These are phyloP conservation scores for Cordyceps tenuipes DNA, from an alignment of 2,329 filamentous ascomycete species.

Conservation along the genomic window DNA sequence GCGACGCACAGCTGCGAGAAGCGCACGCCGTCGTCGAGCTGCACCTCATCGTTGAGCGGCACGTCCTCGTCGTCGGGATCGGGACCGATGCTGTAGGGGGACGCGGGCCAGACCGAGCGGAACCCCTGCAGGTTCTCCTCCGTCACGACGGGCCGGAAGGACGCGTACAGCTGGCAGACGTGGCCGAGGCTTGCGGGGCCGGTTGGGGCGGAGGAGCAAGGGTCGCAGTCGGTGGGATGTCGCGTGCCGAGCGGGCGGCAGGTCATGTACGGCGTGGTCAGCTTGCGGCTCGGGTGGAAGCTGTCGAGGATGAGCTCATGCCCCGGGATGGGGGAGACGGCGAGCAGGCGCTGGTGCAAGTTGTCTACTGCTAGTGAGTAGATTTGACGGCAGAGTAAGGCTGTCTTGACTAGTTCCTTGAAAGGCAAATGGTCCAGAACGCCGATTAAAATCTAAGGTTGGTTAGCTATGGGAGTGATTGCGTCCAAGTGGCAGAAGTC, in stretches of 20 bases:
- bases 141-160: constrained; percentile 57
- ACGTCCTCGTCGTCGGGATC: constrained; percentile 10
- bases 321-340: constrained; percentile 46
- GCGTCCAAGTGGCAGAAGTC: background rate
- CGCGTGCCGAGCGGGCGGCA: constrained; percentile 56
- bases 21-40: constrained; percentile 59
- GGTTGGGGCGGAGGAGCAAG: background rate
- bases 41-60: constrained; percentile 21
- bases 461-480: background rate
- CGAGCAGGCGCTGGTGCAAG: background rate
- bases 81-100: background rate
- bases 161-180: constrained; percentile 57
- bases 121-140: constrained; percentile 39
- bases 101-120: constrained; percentile 11
- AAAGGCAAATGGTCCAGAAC: background rate
- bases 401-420: background rate
- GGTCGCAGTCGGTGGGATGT: constrained; percentile 22
- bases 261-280: constrained; percentile 57
- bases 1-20: constrained; percentile 68
- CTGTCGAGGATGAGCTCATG: constrained; percentile 70
- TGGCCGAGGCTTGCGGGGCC: constrained; percentile 20
- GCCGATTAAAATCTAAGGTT: background rate
- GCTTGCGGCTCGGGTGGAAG: constrained; percentile 62
- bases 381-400: background rate
- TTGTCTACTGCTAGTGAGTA: background rate